A percentile compares a stretch with the other conserved stretches of the same genome.
Evolutionary conservation across 1,284 basidiomycete species (phyloP).

Genomic region (Heimioporus retisporus): DNA sequence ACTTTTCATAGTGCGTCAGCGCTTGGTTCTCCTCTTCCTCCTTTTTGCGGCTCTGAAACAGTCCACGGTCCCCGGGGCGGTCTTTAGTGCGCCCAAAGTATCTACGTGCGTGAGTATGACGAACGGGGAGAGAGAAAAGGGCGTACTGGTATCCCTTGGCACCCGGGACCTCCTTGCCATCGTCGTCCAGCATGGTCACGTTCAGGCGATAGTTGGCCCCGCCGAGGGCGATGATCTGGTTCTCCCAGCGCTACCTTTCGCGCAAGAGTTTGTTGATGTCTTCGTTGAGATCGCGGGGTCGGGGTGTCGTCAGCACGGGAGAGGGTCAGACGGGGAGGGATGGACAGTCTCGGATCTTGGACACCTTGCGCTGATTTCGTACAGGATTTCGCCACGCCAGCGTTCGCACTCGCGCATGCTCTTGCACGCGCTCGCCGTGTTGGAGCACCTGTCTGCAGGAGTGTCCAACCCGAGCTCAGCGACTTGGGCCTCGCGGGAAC

Average conservation of each 20-base stretch:
- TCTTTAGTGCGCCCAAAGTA: slow-evolving; percentile 99
- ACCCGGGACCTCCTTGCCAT: slow-evolving; percentile 95
- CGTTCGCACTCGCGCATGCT: slow-evolving; percentile 94
- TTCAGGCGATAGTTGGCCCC: slow-evolving; percentile 97
- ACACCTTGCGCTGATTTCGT: slow-evolving; percentile 98
- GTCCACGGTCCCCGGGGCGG: slow-evolving; percentile 94
- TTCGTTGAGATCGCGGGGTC: slow-evolving; percentile 86
- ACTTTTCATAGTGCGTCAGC: slow-evolving; percentile 87
- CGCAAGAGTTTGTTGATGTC: slow-evolving; percentile 98
- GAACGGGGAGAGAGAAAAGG: neutral
- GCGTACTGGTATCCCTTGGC: slow-evolving; percentile 97
- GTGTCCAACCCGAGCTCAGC: slow-evolving; percentile 93
- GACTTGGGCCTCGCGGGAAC: slow-evolving; percentile 97
- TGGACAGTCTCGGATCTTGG: slow-evolving; percentile 97
- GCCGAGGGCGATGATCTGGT: slow-evolving; percentile 94
- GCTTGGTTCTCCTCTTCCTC: slow-evolving; percentile 88
- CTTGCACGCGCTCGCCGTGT: slow-evolving; percentile 93
- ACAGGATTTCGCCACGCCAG: slow-evolving; percentile 95
- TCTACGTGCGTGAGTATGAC: slow-evolving; percentile 51
- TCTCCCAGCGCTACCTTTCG: slow-evolving; percentile 98
- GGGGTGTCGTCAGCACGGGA: too few relatives aligned
- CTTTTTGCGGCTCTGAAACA: slow-evolving; percentile 88
- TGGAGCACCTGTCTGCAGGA: slow-evolving; percentile 84
- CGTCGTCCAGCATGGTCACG: slow-evolving; percentile 92
- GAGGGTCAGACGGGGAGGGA: slow-evolving; percentile 20